phyloP scores from a whole-genome alignment of 768 basidiomycete genomes.

The Tephrocybe sp. region DNA sequence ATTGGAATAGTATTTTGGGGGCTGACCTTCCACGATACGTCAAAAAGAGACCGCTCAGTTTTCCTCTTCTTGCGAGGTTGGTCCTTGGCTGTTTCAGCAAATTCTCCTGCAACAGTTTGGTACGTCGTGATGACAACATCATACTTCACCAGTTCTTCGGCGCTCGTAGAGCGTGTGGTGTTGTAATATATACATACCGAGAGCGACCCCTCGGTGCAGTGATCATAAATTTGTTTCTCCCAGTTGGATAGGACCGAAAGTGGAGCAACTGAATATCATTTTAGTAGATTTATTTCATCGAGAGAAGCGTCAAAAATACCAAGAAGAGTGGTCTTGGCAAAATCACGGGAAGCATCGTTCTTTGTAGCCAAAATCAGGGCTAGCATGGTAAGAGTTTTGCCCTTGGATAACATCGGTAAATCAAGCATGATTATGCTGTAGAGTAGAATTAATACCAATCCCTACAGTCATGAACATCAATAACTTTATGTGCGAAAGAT shows the following conservation, averaged over 20 bases:
- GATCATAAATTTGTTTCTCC: slow-evolving; percentile 82
- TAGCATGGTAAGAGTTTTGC: slow-evolving; percentile 90
- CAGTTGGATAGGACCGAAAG: slow-evolving; percentile 86
- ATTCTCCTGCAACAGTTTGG: slow-evolving; percentile 63
- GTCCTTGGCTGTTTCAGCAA: slow-evolving; percentile 28
- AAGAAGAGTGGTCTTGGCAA: slow-evolving; percentile 73
- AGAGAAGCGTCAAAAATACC: slow-evolving; percentile 36
- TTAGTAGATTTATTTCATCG: not conserved
- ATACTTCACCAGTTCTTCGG: slow-evolving; percentile 58
- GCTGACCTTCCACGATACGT: slow-evolving; percentile 77
- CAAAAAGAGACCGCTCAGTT: slow-evolving; percentile 53
- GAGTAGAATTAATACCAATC: slow-evolving; percentile 29
- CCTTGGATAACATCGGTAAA: slow-evolving; percentile 36
- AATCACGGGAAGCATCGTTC: slow-evolving; percentile 50
- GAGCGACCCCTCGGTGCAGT: slow-evolving; percentile 53
- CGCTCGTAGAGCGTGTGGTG: slow-evolving; percentile 51
- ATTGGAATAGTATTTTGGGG: not conserved
- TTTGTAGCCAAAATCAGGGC: slow-evolving; percentile 79
- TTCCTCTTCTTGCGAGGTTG: slow-evolving; percentile 61
- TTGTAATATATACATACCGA: slow-evolving; percentile 71
- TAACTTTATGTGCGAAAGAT: not conserved
- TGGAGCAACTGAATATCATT: slow-evolving; percentile 58
- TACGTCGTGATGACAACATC: slow-evolving; percentile 88
- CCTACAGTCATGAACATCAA: slow-evolving; percentile 24
- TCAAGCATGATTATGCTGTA: not conserved